Evolutionary conservation across 441 rosid genomes (phyloP).

Genomic region (Dalechampia spathulata): DNA sequence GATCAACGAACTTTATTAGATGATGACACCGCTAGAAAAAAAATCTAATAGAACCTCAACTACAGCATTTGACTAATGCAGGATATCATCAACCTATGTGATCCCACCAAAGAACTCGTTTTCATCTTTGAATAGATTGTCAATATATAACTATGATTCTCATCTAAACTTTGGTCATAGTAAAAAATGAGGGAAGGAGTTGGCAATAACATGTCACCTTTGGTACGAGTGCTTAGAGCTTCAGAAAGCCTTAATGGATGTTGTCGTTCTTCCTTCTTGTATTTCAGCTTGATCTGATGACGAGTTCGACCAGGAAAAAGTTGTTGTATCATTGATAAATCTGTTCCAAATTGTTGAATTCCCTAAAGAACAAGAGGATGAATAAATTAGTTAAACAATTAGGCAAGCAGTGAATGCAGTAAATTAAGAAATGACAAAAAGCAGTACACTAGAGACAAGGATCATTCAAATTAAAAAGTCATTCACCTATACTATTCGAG

Average conservation of each 20-base stretch:
- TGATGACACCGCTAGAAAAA: background rate
- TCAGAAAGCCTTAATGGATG: conserved; percentile 56
- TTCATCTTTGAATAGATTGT: too few relatives aligned
- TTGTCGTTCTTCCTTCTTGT: conserved; percentile 67
- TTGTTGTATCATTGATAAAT: conserved; percentile 69
- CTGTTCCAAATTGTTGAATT: conserved; percentile 75
- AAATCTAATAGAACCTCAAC: background rate
- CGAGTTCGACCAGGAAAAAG: conserved; percentile 72
- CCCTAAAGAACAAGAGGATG: conserved; percentile 37
- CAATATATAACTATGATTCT: background rate
- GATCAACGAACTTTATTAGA: too few relatives aligned
- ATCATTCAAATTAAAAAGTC: background rate
- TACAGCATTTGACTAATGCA: background rate
- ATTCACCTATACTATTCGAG: background rate
- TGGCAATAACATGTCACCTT: conserved; percentile 28
- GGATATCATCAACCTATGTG: too few relatives aligned
- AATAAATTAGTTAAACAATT: conserved; percentile 1
- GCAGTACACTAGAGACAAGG: background rate
- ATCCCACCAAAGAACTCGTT: too few relatives aligned
- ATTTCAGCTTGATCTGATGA: conserved; percentile 65
- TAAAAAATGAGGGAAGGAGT: background rate
- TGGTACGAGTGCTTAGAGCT: conserved; percentile 52
- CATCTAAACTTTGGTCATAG: background rate
- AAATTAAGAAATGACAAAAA: background rate
- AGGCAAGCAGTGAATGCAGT: background rate